Conservation (phyloP, 805 yeast genomes). For the Lipomyces kockii region DNA sequence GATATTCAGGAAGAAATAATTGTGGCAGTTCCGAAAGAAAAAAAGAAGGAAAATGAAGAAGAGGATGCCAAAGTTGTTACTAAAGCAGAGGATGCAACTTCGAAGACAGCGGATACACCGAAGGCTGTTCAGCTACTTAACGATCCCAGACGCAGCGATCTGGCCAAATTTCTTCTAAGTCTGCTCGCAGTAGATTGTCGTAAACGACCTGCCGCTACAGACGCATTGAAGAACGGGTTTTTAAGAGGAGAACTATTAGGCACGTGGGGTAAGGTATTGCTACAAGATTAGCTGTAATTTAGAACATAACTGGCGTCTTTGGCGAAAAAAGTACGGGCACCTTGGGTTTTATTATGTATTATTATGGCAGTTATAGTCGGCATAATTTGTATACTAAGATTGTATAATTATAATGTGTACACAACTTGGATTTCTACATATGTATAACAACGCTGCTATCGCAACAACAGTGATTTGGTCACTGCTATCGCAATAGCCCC, state of each 20-base stretch:
- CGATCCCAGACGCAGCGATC: conserved; percentile 23
- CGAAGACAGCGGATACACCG: neutral
- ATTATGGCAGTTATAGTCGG: neutral
- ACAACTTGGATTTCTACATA: neutral
- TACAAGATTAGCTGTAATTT: neutral
- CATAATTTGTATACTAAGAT: neutral
- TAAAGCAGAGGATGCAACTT: neutral
- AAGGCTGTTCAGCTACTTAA: conserved; percentile 6
- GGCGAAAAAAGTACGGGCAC: neutral
- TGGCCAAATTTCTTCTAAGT: conserved; percentile 15
- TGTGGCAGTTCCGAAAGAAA: neutral
- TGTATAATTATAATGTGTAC: neutral
- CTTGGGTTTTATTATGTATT: neutral
- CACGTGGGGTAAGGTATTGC: conserved; percentile 30
- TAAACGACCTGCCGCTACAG: conserved; percentile 23
- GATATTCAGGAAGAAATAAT: neutral
- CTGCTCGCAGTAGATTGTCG: conserved; percentile 23
- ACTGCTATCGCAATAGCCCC: neutral
- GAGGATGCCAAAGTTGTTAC: neutral
- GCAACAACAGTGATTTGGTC: neutral
- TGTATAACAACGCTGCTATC: neutral
- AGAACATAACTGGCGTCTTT: neutral
- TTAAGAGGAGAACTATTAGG: conserved; percentile 29
- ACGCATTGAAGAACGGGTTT: conserved; percentile 29
- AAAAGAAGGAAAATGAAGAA: neutral